These are phyloP conservation scores for Exophiala sp. DNA, from an alignment of 2,329 filamentous ascomycete species.

Conservation along the genomic window DNA sequence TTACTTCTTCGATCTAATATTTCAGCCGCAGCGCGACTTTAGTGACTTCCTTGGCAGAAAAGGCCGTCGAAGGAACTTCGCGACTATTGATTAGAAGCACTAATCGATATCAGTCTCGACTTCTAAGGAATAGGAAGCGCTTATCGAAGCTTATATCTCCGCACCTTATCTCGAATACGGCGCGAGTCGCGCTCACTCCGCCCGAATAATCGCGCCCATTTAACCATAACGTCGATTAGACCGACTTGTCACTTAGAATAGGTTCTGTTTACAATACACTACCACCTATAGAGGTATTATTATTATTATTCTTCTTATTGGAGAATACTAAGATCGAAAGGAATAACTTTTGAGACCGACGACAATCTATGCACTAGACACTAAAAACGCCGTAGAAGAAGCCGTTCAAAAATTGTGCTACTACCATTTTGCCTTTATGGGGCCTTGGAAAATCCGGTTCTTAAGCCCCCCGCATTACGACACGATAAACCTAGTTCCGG, in stretches of 20 bases:
- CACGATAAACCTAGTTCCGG: neutral
- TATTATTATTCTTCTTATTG: too few species aligned
- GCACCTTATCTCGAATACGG: constrained; percentile 37
- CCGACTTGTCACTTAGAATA: too few species aligned
- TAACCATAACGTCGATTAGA: constrained; percentile 22
- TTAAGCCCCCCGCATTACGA: neutral
- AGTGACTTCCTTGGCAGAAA: constrained; percentile 76
- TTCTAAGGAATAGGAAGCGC: neutral
- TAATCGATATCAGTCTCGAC: constrained; percentile 4
- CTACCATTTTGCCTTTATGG: neutral
- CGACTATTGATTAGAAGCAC: constrained; percentile 40
- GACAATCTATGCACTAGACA: neutral
- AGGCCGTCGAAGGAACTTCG: constrained; percentile 55
- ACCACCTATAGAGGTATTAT: too few species aligned
- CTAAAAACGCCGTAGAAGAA: neutral
- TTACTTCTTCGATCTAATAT: constrained; percentile 81
- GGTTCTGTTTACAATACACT: too few species aligned
- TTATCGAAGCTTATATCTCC: constrained; percentile 37
- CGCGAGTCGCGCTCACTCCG: constrained; percentile 29
- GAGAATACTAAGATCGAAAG: too few species aligned
- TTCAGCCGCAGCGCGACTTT: constrained; percentile 85
- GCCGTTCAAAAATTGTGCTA: neutral
- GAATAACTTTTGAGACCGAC: too few species aligned
- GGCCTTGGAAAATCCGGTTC: constrained; percentile 6
- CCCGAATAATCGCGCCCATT: constrained; percentile 21